Base-by-base conservation (phyloP, 805 yeast genomes). In the Zygoascus flipseniorum region DNA sequence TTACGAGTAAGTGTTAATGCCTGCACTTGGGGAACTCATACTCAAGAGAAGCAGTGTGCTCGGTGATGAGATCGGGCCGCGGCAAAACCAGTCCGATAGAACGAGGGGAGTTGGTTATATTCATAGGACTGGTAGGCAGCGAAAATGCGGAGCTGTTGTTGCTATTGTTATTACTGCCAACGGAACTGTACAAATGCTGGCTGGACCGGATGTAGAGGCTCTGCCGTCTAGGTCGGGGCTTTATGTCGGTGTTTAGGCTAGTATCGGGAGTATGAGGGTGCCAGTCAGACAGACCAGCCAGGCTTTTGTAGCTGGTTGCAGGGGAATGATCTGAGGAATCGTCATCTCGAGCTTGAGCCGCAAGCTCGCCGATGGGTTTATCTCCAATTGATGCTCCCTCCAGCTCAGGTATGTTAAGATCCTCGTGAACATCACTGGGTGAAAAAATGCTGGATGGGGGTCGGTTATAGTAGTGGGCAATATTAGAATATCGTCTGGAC, bases 191-290 rank as follows among this genome's bases (percentile, higher is more conserved):
- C 20, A 42, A 19, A 10, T 48, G 26, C 26, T 16, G 44, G 20
- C 44, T 19, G 9, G 57, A 43, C 42, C 55, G 51, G 8, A 52
- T 56, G 51, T 57, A 57, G 28, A 56, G 45, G 8, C 55, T 55
- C 31, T 54, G 59, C 39, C 59, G 41, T 39, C 53, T 49, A 14
- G 52, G 52, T 20, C 54, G 50, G 37, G 52, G 44, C 13, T 18
- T 11, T 2, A 11, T 10, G 44, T 42, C 44, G 18, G 44, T 11
- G 20, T 10, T 42, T 13, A 42, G 13, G 20, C 26, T 3, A 10
- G 20, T 42, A 18, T 14, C 14, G 16, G 26, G 26, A 10, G 13
- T 13, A 5, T 35, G 39, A 13, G 39, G 39, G 8, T 35, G 13
- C 39, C 39, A 35, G 8, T 35, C 39, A 35, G 39, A 5, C 39